Base-by-base conservation (phyloP, 2,329 filamentous ascomycete genomes). In the Gyromitra esculenta region DNA sequence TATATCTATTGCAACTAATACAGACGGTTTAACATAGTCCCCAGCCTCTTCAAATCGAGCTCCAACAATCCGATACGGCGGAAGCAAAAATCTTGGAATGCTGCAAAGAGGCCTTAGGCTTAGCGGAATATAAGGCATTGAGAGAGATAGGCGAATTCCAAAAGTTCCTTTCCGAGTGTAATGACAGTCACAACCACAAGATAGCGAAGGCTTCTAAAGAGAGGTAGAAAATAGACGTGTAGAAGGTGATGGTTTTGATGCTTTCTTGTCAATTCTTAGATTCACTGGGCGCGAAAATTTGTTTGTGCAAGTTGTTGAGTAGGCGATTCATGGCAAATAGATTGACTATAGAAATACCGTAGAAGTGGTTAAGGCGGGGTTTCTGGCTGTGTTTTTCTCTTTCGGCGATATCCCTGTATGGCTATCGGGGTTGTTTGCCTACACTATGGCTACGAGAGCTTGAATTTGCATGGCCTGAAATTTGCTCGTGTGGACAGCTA, bases 61-160 rank as follows among this genome's bases (percentile, higher is more conserved):
- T 76, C 8, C 50, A 56, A 37, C 60, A 72, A 31, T 60, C 37
- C 1, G 37, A 15, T n/a, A 65, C 31, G 5, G 67, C 73, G 2
- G 21, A 59, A 25, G 50, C 43, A 13, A 35, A 52, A 50, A 73
- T 76, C 52, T 43, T 72, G 60, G 73, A 66, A 37, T 50, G 52
- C 13, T 72, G 68, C 18, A 18, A 25, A n/a, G 60, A 76, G 25
- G 37, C 60, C 41, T 54, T 76, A 13, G 43, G 60, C 21, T 7
- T 52, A 0, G 43, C n/a, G 3, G 39, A 76, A 4, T 43, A 73
- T 35, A 48, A 8, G 9, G 21, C 45, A 37, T 50, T 76, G 35
- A 59, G 45, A 18, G 39, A 66, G 18, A 60, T 76, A 43, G 41
- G 35, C n/a, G 50, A 71, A 41, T 76, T 72, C 52, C 50, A 73